phyloP scores from a whole-genome alignment of 768 basidiomycete genomes.

The Tylopilus balloui region DNA sequence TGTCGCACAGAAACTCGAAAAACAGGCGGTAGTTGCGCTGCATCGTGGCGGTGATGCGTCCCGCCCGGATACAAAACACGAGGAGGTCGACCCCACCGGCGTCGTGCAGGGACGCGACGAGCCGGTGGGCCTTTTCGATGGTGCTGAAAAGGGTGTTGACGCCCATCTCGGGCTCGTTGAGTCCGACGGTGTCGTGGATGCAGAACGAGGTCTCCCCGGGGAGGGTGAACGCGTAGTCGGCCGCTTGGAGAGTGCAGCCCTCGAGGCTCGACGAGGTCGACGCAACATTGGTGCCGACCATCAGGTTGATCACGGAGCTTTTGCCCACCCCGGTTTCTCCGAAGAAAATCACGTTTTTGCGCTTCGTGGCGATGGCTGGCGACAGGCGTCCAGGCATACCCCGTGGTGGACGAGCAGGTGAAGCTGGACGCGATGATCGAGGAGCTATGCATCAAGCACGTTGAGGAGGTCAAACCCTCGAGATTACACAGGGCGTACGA shows the following conservation, averaged over 20 bases:
- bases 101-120: background rate
- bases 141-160: constrained; percentile 1
- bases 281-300: background rate
- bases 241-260: background rate
- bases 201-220: background rate
- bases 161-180: constrained; percentile 9
- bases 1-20: constrained; percentile 9
- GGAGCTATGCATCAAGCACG: background rate
- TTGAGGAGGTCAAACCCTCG: background rate
- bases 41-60: constrained; percentile 1
- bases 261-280: background rate
- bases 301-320: constrained; percentile 10
- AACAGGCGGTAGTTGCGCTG: constrained; percentile 16
- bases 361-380: background rate
- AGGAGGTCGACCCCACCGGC: constrained; percentile 14
- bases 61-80: constrained; percentile 10
- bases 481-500: background rate
- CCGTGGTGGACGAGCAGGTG: background rate
- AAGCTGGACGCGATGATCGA: constrained; percentile 1
- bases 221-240: constrained; percentile 1
- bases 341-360: constrained; percentile 7
- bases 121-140: constrained; percentile 10
- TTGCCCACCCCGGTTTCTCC: constrained; percentile 9
- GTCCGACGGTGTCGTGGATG: constrained; percentile 5
- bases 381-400: no score